phyloP scores from a whole-genome alignment of 1,139 yeast genomes.

The Entelexis paramagnoliae region DNA sequence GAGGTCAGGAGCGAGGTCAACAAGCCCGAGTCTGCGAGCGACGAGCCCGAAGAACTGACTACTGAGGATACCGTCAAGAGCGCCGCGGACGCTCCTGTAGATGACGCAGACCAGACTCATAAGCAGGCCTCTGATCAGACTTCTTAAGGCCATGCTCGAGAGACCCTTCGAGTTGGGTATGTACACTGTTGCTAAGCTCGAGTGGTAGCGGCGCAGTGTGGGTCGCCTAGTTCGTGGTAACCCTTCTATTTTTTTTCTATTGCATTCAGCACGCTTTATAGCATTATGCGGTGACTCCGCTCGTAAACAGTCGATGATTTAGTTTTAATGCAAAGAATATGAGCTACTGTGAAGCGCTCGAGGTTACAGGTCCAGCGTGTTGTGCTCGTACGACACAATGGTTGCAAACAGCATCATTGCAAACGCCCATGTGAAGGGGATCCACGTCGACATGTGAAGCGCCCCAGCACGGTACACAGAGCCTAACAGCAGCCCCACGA shows the following conservation, averaged over 20 bases:
- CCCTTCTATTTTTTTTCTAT: neutral
- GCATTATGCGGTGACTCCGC: neutral
- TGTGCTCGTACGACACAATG: conserved; percentile 45
- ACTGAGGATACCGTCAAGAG: neutral
- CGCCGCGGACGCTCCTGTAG: neutral
- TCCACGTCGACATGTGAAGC: conserved; percentile 84
- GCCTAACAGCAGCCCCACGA: conserved; percentile 56
- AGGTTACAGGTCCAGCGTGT: conserved; percentile 32
- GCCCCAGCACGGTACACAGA: conserved; percentile 63
- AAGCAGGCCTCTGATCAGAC: neutral
- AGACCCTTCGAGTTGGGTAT: no score
- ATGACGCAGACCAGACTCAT: neutral
- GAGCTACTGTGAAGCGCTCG: neutral
- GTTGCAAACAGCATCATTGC: conserved; percentile 57
- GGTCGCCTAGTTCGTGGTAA: no score
- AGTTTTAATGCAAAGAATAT: no score
- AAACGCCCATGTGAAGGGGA: conserved; percentile 73
- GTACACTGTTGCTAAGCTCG: no score
- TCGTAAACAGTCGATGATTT: neutral
- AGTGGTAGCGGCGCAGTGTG: no score
- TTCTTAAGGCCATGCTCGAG: no score
- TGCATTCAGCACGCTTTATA: neutral
- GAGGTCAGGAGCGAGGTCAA: neutral
- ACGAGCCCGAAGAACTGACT: neutral
- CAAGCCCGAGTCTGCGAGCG: neutral